These are phyloP conservation scores for Guadua angustifolia DNA, from an alignment of 176 grass and related monocot species.

Conservation along the genomic window DNA sequence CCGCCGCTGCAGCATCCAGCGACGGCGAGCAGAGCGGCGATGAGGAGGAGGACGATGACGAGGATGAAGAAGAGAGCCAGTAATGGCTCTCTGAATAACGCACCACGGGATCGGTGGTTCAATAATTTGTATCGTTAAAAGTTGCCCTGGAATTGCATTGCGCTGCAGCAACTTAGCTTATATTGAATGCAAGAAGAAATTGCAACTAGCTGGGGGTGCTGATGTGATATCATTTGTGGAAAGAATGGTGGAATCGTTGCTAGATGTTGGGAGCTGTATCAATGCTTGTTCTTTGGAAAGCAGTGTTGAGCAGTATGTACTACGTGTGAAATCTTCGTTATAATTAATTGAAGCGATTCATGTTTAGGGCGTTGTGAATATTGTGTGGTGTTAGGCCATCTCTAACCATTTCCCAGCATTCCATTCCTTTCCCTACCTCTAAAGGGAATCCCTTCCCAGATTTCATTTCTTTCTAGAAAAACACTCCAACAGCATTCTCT, in stretches of 20 bases:
- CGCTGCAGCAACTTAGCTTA: slow-evolving; percentile 46
- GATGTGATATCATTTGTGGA: slow-evolving; percentile 32
- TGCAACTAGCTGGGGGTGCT: slow-evolving; percentile 24
- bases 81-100: slow-evolving; percentile 13
- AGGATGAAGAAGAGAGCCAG: slow-evolving; percentile 51
- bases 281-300: not conserved
- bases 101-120: not conserved
- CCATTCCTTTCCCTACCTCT: too few relatives aligned
- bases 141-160: slow-evolving; percentile 22
- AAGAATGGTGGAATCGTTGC: slow-evolving; percentile 5
- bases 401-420: too few relatives aligned
- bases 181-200: slow-evolving; percentile 26
- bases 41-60: not conserved
- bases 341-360: not conserved
- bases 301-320: not conserved
- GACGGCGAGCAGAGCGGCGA: slow-evolving; percentile 35
- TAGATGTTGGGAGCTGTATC: not conserved
- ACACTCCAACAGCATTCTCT: too few relatives aligned
- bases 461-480: too few relatives aligned
- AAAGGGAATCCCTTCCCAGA: too few relatives aligned
- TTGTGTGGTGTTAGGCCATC: not conserved
- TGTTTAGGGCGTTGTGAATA: not conserved
- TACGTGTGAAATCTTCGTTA: not conserved
- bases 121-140: not conserved
- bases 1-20: slow-evolving; percentile 12